Percentiles rank a stretch among this genome's conserved stretches.
Evolutionary conservation across 352 stramenopile species (phyloP).

Genomic region (Paralagenidium karlingii): DNA sequence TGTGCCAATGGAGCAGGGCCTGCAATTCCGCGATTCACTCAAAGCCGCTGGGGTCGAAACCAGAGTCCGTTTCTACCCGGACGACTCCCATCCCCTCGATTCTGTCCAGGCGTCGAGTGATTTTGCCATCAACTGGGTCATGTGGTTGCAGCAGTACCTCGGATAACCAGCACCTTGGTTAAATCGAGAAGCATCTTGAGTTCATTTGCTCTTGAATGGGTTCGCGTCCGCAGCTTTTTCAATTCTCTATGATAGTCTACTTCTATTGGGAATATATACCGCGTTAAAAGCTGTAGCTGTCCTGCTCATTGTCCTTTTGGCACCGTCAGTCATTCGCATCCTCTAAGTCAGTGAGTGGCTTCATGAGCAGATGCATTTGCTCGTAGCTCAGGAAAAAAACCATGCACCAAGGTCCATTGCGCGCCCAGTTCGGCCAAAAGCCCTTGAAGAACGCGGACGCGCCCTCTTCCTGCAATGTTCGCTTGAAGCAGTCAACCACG

Average conservation of each 20-base stretch:
- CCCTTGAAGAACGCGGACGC: constrained; percentile 79
- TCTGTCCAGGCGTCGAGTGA: constrained; percentile 53
- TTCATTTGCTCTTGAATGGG: no score
- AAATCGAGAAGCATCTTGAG: no score
- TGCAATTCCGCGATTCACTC: constrained; percentile 90
- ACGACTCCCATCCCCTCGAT: constrained; percentile 57
- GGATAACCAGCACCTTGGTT: no score
- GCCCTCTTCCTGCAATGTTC: constrained; percentile 81
- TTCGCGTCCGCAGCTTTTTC: no score
- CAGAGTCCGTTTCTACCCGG: constrained; percentile 54
- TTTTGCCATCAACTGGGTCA: constrained; percentile 63
- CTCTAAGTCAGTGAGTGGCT: no score
- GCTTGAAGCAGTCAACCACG: constrained; percentile 70
- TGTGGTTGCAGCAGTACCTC: constrained; percentile 49
- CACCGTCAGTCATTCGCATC: no score
- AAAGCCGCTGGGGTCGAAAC: constrained; percentile 29
- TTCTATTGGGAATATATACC: no score
- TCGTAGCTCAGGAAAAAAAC: constrained; percentile 84
- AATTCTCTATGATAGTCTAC: no score
- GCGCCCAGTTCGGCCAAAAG: constrained; percentile 83
- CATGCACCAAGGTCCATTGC: constrained; percentile 75
- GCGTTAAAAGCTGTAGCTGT: no score
- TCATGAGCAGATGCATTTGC: no score
- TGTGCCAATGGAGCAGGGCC: constrained; percentile 83
- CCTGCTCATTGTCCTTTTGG: no score